phyloP scores from a whole-genome alignment of 208 protist species.

The Jaenimonas drosophilae region DNA sequence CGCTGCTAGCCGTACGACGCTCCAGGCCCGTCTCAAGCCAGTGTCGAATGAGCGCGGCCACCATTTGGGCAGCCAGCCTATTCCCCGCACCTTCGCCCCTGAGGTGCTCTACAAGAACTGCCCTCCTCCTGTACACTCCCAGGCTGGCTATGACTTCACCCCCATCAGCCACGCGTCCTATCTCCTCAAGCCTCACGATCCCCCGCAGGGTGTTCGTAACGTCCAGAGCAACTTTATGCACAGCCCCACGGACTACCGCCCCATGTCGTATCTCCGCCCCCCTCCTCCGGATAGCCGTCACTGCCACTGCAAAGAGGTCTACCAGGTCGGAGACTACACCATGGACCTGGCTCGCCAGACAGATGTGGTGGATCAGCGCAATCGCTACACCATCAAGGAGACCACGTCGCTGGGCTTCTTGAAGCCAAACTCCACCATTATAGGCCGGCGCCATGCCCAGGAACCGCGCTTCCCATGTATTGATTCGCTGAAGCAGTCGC shows the following conservation, averaged over 20 bases:
- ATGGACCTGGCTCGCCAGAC: constrained; percentile 51
- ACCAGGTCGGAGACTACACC: constrained; percentile 83
- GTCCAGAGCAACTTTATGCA: constrained; percentile 72
- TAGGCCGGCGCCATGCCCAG: constrained; percentile 50
- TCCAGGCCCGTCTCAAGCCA: constrained; percentile 45
- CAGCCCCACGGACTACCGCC: constrained; percentile 58
- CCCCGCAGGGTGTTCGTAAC: constrained; percentile 42
- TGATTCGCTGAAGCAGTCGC: not conserved
- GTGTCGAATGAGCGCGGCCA: constrained; percentile 50
- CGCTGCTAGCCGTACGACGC: constrained; percentile 12
- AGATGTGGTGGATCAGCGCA: constrained; percentile 55
- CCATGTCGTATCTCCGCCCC: constrained; percentile 59
- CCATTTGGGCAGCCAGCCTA: constrained; percentile 28
- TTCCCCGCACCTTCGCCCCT: constrained; percentile 57
- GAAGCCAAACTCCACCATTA: constrained; percentile 50
- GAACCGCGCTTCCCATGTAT: constrained; percentile 43
- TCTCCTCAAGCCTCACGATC: constrained; percentile 47
- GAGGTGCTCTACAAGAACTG: constrained; percentile 67
- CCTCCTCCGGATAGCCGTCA: constrained; percentile 44
- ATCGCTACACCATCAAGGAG: constrained; percentile 37
- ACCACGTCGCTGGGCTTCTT: constrained; percentile 46
- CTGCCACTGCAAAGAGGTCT: constrained; percentile 80
- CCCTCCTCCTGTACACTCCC: constrained; percentile 60
- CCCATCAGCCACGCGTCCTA: constrained; percentile 71
- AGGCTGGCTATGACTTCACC: constrained; percentile 82